Evolutionary conservation across 1,284 basidiomycete genomes (phyloP).

Genomic region (Ustilago hordei): DNA sequence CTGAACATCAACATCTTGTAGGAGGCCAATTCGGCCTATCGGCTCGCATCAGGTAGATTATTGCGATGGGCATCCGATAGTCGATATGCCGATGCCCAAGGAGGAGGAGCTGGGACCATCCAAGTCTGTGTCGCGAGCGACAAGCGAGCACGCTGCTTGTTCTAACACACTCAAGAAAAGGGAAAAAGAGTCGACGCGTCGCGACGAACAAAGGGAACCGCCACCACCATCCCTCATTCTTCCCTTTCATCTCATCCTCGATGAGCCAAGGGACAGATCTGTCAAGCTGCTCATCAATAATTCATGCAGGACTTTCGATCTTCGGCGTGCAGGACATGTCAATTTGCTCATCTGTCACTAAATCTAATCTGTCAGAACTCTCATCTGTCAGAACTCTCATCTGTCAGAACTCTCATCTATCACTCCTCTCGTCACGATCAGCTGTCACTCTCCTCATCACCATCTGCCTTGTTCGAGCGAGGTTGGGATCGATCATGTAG

Average conservation of each 20-base stretch:
- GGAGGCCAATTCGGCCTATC: no score
- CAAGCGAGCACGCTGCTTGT: no score
- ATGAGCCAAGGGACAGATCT: constrained; percentile 10
- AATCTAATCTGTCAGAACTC: constrained; percentile 4
- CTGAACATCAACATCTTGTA: no score
- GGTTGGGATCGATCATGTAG: neutral
- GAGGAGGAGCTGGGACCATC: no score
- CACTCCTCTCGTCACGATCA: constrained; percentile 18
- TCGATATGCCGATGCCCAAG: no score
- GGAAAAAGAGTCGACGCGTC: constrained; percentile 13
- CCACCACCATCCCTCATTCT: neutral
- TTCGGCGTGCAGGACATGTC: constrained; percentile 7
- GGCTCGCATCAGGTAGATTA: no score
- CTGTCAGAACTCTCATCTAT: constrained; percentile 3
- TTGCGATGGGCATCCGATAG: no score
- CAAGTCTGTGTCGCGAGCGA: no score
- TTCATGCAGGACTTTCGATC: neutral
- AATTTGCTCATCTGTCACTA: neutral
- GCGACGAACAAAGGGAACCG: constrained; percentile 27
- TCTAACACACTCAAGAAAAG: neutral
- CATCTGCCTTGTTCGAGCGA: neutral
- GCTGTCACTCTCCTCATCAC: neutral
- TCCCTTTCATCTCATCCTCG: neutral
- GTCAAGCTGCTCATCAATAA: constrained; percentile 2
- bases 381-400: neutral